Evolutionary conservation across 208 protist species (phyloP).

Genomic region (Leishmania martiniquensis): DNA sequence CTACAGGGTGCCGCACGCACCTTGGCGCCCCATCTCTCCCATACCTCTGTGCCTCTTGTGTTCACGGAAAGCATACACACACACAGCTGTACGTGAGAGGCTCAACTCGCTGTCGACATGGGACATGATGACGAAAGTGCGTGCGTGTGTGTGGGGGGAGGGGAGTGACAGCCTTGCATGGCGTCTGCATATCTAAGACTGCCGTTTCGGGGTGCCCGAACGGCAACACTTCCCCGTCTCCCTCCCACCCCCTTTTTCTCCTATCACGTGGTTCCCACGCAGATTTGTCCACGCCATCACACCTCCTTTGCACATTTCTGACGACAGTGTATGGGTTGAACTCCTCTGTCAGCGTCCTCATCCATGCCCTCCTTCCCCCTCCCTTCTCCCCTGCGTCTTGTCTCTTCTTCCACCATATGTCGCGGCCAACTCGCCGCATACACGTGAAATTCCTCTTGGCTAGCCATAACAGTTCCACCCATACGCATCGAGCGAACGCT

Average conservation of each 20-base stretch:
- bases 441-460: background rate
- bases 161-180: too few relatives aligned
- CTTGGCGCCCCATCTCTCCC: background rate
- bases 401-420: background rate
- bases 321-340: background rate
- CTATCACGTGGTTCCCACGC: background rate
- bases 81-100: background rate
- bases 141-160: too few relatives aligned
- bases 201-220: too few relatives aligned
- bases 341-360: background rate
- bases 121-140: background rate
- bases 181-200: too few relatives aligned
- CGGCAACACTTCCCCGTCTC: too few relatives aligned
- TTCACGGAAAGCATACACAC: background rate
- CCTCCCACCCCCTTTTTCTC: background rate
- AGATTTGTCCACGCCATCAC: background rate
- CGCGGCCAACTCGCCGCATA: background rate
- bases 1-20: background rate
- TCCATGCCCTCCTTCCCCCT: background rate
- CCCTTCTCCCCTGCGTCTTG: background rate
- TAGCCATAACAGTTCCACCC: background rate
- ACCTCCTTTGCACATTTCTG: background rate
- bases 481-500: constrained; percentile 15
- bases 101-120: background rate
- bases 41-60: background rate